Base-by-base conservation (phyloP, 2,329 filamentous ascomycete species). In the Colletotrichum neosansevieriae region DNA sequence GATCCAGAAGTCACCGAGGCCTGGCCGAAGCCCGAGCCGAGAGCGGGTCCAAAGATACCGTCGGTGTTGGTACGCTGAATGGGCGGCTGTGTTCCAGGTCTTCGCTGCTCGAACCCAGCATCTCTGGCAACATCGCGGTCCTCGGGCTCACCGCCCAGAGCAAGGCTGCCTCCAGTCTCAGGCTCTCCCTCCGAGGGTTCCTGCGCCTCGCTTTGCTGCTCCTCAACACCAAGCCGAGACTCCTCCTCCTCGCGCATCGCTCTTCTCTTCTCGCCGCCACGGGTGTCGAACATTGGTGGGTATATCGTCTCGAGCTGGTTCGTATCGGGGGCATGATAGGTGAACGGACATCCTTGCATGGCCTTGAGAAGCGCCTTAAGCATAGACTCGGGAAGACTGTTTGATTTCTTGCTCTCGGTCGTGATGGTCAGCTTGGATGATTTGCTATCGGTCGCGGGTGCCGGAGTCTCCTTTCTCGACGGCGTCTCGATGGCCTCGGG, bases 121-220 rank as follows among this genome's bases (percentile, higher is more conserved):
- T 88, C 86, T 17, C 84, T 82, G 17, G 79, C 75, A 50, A 81
- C 80, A 21, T 93, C 91, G 70, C 88, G 86, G 72, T 97, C 94
- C 76, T 98, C 95, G 0, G 95, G 95, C 77, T 98, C 95, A 49
- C 95, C 95, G 65, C 95, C 95, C 17, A 98, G 85, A 67, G 97
- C 94, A 66, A 96, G 84, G 76, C 95, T 98, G 13, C 89, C 89
- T 51, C 92, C 93, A 72, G 92, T 92, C 78, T 96, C 94, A 1
- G 89, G 89, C 64, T 92, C 91, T 65, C 93, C 93, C 71, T 97
- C 94, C 0, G 85, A 85, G 4, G 80, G 76, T 53, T 85, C 84
- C 5, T 77, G 76, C 3, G 76, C 76, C 24, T 86, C 85, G 2
- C 77, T 72, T 24, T 79, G 79, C 34, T 86, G 83, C 66, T 87